Conservation (phyloP, 805 yeast genomes). For the Komagataella pseudopastoris region DNA sequence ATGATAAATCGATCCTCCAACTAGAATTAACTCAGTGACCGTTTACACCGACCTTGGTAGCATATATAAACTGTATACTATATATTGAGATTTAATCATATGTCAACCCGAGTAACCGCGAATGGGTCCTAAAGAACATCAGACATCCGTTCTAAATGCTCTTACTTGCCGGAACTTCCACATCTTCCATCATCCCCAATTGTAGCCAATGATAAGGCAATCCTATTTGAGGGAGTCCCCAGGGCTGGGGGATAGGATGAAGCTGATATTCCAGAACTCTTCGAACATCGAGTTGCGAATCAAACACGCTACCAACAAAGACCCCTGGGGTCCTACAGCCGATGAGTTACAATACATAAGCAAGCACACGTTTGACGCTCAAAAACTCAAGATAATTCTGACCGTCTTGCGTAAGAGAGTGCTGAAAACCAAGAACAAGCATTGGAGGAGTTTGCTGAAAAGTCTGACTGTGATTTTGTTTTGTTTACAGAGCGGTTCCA, state of each 20-base stretch:
- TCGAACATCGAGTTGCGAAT: not conserved
- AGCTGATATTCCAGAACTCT: not conserved
- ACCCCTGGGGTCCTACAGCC: slow-evolving; percentile 44
- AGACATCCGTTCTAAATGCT: not conserved
- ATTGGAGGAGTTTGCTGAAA: slow-evolving; percentile 29
- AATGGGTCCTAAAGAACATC: not conserved
- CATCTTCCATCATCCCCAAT: not conserved
- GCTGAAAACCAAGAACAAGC: slow-evolving; percentile 13
- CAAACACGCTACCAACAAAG: slow-evolving; percentile 35
- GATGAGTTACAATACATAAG: slow-evolving; percentile 39
- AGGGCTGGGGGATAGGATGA: not conserved
- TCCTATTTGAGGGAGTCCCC: not conserved
- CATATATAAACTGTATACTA: not conserved
- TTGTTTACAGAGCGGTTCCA: slow-evolving; percentile 39
- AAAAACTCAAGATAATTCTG: slow-evolving; percentile 24
- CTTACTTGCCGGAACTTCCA: not conserved
- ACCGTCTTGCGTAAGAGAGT: slow-evolving; percentile 27
- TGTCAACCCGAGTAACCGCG: not conserved
- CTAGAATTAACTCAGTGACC: not conserved
- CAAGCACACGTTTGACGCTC: slow-evolving; percentile 25
- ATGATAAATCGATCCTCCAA: not conserved
- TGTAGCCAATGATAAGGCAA: not conserved
- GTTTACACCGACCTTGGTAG: not conserved
- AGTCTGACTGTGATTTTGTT: slow-evolving; percentile 38
- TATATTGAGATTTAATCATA: not conserved